These are phyloP conservation scores for Grifola frondosa DNA, from an alignment of 1,284 basidiomycete species.

Conservation along the genomic window DNA sequence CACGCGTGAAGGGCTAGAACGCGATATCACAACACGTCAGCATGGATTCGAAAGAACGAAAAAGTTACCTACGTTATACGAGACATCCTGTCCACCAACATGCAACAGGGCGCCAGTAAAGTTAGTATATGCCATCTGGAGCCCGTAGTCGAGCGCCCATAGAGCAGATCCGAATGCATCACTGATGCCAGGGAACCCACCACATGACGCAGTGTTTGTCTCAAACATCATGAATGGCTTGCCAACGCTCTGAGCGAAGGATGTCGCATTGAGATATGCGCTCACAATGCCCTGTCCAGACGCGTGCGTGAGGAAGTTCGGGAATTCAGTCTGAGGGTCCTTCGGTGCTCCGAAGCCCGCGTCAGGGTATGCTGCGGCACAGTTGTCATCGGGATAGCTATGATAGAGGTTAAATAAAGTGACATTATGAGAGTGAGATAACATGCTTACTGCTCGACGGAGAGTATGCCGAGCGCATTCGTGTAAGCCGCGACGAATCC, in stretches of 20 bases:
- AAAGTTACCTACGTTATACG: constrained; percentile 56
- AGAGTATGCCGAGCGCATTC: constrained; percentile 39
- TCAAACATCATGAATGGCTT: constrained; percentile 69
- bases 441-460: constrained; percentile 48
- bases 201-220: constrained; percentile 81
- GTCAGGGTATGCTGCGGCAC: constrained; percentile 32
- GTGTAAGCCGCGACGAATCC: constrained; percentile 43
- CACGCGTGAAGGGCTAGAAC: constrained; percentile 46
- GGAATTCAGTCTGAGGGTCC: constrained; percentile 55
- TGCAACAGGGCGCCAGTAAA: constrained; percentile 61
- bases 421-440: neutral
- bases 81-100: constrained; percentile 66
- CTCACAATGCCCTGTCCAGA: constrained; percentile 44
- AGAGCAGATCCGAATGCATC: constrained; percentile 55
- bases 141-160: constrained; percentile 42
- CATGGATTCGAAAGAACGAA: neutral
- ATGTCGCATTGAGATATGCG: constrained; percentile 50
- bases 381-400: constrained; percentile 51
- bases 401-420: neutral
- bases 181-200: constrained; percentile 75
- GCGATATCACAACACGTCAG: constrained; percentile 1
- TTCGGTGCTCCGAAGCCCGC: constrained; percentile 25
- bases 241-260: constrained; percentile 39
- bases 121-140: constrained; percentile 51
- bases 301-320: constrained; percentile 58